phyloP scores from a whole-genome alignment of 345 rosid species.

The Schrenkiella parvula region DNA sequence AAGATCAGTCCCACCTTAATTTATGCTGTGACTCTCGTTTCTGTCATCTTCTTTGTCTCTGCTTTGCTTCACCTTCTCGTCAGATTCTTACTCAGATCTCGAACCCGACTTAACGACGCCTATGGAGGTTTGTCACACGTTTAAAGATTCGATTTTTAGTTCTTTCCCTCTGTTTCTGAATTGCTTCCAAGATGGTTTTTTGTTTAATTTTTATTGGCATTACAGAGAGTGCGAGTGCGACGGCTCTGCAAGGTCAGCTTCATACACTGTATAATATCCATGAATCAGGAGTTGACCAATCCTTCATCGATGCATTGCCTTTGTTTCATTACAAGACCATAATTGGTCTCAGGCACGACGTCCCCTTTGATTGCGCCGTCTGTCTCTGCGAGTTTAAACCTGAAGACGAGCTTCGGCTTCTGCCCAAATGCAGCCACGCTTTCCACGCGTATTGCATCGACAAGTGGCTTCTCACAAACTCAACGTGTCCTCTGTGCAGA shows the following conservation, averaged over 20 bases:
- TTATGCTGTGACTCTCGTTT: constrained; percentile 56
- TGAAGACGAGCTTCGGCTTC: not conserved
- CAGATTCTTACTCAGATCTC: constrained; percentile 53
- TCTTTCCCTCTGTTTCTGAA: no score
- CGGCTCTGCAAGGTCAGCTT: constrained; percentile 69
- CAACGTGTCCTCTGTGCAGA: not conserved
- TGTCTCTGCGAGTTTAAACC: not conserved
- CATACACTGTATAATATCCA: constrained; percentile 73
- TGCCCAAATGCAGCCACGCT: not conserved
- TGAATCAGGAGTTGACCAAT: constrained; percentile 78
- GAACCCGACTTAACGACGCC: constrained; percentile 47
- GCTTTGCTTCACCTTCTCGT: constrained; percentile 73
- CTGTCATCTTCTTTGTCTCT: constrained; percentile 61
- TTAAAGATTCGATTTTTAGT: not conserved
- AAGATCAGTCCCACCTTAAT: constrained; percentile 61
- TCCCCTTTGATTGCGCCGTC: not conserved
- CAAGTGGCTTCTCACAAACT: not conserved
- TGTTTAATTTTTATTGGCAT: not conserved
- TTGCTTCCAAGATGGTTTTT: not conserved
- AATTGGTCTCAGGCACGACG: not conserved
- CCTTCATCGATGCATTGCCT: constrained; percentile 49
- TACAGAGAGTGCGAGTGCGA: constrained; percentile 36
- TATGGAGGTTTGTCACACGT: not conserved
- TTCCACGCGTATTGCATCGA: not conserved
- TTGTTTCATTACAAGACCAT: not conserved